These are phyloP conservation scores for Podospora sp. DNA, from an alignment of 495 filamentous ascomycete genomes.

Conservation along the genomic window DNA sequence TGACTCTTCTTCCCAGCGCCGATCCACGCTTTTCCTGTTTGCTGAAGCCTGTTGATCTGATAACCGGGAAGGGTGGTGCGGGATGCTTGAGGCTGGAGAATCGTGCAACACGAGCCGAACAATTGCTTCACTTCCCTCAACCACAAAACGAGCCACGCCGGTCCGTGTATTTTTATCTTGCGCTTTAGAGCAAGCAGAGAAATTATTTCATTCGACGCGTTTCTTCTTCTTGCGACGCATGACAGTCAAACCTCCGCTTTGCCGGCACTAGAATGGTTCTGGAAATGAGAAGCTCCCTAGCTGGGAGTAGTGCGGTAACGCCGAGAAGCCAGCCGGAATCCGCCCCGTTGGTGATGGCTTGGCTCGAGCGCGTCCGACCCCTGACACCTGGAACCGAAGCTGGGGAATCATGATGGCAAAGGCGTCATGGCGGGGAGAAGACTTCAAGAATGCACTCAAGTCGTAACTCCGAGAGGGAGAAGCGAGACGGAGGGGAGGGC, in stretches of 20 bases:
- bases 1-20: slow-evolving; percentile 14
- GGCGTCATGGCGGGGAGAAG: background rate
- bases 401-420: slow-evolving; percentile 4
- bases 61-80: slow-evolving; percentile 9
- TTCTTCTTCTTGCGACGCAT: background rate
- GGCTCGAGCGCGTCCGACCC: background rate
- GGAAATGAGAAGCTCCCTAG: slow-evolving; percentile 12
- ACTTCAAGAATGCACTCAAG: background rate
- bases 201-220: background rate
- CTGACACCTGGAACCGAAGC: slow-evolving; percentile 15
- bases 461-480: background rate
- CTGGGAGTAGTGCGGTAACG: background rate
- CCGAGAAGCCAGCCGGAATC: slow-evolving; percentile 13
- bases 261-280: slow-evolving; percentile 13
- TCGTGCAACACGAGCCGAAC: background rate
- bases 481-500: slow-evolving; percentile 1
- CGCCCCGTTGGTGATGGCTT: slow-evolving; percentile 9
- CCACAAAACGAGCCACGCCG: background rate
- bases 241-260: slow-evolving; percentile 2
- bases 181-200: background rate
- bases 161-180: background rate
- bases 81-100: background rate
- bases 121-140: background rate
- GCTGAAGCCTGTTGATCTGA: slow-evolving; percentile 21
- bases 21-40: background rate